Base-by-base conservation (phyloP, 768 basidiomycete genomes). In the Coprinopsis cinerea region DNA sequence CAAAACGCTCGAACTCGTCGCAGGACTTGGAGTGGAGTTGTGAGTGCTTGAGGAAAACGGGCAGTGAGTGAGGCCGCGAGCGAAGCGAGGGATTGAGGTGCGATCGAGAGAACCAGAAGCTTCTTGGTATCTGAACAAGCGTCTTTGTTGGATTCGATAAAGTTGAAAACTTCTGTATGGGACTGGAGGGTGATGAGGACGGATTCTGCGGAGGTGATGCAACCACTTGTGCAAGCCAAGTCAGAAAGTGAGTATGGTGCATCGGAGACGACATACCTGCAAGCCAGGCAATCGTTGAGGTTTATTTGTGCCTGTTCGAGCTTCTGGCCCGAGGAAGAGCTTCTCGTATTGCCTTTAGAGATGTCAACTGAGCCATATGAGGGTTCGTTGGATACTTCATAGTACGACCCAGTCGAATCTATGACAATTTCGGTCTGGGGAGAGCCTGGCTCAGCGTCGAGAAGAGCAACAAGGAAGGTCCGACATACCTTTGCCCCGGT, bases 171-270 rank as follows among this genome's bases (percentile, higher is more conserved):
- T 65, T 99, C 94, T 14, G 80, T 79, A 59, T 97, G 94, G 5
- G 92, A 95, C 65, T 99, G 95, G 30, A 96, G 76, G 11, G 93
- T 93, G 61, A 99, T 96, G 52, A 99, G 78, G 40, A 98, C 84
- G 17, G 92, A 95, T 73, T 99, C 95, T 20, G 95, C 95, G 32
- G 95, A 97, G 2, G 96, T 99, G 59, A 99, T 97, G 61, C 96
- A 99, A 2, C 96, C 96, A 52, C 95, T 96, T 5, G 11, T 6
- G 56, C 11, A 41, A 23, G 41, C 43, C 3, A 25, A 44, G 30
- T 7, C 30, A 15, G 44, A 34, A 17, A 50, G 45, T 23, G 15
- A 18, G 32, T 22, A 36, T 36, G 43, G 45, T 41, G 40, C 20
- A 47, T 48, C 17, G 47, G 35, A 27, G 47, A 20, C 17, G 35